These are phyloP conservation scores for Oldenlandia corymbosa DNA, from an alignment of 257 asterid genomes.

Conservation along the genomic window DNA sequence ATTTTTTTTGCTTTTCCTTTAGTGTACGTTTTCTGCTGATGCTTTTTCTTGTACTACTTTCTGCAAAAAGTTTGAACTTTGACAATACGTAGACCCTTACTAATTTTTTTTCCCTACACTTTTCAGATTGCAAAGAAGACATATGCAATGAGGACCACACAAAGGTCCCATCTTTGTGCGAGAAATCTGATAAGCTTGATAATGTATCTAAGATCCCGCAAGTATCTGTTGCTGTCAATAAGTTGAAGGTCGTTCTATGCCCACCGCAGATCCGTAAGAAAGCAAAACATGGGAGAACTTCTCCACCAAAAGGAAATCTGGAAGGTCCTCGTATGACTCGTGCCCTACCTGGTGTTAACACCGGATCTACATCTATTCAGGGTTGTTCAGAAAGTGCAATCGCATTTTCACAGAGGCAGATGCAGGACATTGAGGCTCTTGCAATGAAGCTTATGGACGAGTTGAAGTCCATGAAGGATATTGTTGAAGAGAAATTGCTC, in stretches of 20 bases:
- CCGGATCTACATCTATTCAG: conserved; percentile 63
- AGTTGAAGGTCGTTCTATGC: conserved; percentile 29
- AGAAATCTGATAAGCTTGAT: conserved; percentile 25
- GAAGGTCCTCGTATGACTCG: conserved; percentile 64
- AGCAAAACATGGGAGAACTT: conserved; percentile 31
- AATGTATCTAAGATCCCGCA: conserved; percentile 25
- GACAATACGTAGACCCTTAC: conserved; percentile 11
- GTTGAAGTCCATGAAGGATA: conserved; percentile 79
- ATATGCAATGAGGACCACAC: conserved; percentile 31
- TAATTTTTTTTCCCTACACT: conserved; percentile 23
- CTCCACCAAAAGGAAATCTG: conserved; percentile 45
- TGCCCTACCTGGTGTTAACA: conserved; percentile 50
- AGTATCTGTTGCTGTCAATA: conserved; percentile 28
- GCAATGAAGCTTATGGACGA: conserved; percentile 66
- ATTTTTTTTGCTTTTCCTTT: neutral
- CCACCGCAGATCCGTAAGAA: conserved; percentile 36
- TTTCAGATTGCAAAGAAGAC: conserved; percentile 48
- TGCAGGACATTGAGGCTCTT: conserved; percentile 77
- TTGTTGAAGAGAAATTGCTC: conserved; percentile 74
- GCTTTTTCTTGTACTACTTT: conserved; percentile 5
- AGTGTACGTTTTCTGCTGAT: neutral
- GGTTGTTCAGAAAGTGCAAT: conserved; percentile 75
- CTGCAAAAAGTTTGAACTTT: neutral
- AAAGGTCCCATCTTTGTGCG: conserved; percentile 30
- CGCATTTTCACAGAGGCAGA: conserved; percentile 83